These are phyloP conservation scores for Microcyclospora pomicola DNA, from an alignment of 2,329 filamentous ascomycete species.

Conservation along the genomic window DNA sequence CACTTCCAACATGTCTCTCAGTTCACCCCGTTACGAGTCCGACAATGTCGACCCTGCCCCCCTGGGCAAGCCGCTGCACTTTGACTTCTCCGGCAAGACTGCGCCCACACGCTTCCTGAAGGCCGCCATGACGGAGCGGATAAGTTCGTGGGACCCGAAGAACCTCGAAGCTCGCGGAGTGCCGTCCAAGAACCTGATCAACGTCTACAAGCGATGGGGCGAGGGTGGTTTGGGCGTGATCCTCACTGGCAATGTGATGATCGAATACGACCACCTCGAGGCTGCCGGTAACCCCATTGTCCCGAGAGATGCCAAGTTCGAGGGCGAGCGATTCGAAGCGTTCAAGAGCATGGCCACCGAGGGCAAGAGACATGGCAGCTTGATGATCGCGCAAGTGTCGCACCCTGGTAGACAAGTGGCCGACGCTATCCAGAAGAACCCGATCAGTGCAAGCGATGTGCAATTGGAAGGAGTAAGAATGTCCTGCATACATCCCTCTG, in stretches of 20 bases:
- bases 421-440: conserved; percentile 33
- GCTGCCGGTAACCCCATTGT: conserved; percentile 46
- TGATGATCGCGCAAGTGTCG: conserved; percentile 47
- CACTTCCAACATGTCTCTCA: too few species aligned
- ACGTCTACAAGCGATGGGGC: conserved; percentile 49
- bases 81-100: conserved; percentile 36
- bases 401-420: conserved; percentile 48
- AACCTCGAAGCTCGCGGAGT: conserved; percentile 40
- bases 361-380: conserved; percentile 42
- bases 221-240: conserved; percentile 43
- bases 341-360: conserved; percentile 44
- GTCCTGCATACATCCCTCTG: too few species aligned
- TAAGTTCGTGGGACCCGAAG: conserved; percentile 46
- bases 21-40: conserved; percentile 25
- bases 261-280: conserved; percentile 47
- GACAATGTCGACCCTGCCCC: conserved; percentile 27
- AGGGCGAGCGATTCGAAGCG: conserved; percentile 44
- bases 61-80: conserved; percentile 31
- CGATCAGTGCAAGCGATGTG: conserved; percentile 38
- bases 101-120: conserved; percentile 55
- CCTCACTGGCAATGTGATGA: conserved; percentile 50
- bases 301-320: conserved; percentile 35
- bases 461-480: conserved; percentile 25
- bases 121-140: conserved; percentile 51
- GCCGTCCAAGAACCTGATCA: conserved; percentile 38